Base-by-base conservation (phyloP, 768 basidiomycete genomes). In the Leccinum olivaceopallidum region DNA sequence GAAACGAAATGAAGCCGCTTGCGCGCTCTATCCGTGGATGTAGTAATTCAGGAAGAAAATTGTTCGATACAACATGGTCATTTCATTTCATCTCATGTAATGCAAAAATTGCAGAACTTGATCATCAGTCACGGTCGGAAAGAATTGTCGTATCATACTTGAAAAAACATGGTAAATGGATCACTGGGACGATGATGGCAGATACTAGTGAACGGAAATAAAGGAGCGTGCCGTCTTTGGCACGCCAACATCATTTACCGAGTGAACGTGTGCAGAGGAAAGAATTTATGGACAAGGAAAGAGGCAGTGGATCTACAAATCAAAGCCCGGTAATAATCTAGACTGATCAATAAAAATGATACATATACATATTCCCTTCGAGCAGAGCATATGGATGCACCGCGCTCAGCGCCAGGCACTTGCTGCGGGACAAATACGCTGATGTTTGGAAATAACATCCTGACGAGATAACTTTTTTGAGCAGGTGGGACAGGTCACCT, bases 391-490 rank as follows among this genome's bases (percentile, higher is more conserved):
- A 36, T 53, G 9, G 39, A 2, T 24, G 52, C 57, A 42, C 37
- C 47, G 39, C 36, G 37, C 57, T 67, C 48, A 65, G 48, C 60
- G 55, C 63, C 60, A 51, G 49, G 54, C 53, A 37, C 57, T 48
- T 37, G 68, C 65, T 13, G 61, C 68, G 30, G 68, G 70, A 37
- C 69, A 71, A 26, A 68, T 59, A 12, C 68, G 70, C 30, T 60
- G 68, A 28, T 71, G 69, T 37, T 71, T 71, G 56, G 66, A 63
- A 57, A 71, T 65, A 24, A 71, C 69, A 39, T 71, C 69, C 30
- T 63, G 63, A 26, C 69, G 69, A 22, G 69, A 71, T 44, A 71
- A 26, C 47, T 72, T 67, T 57, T 71, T 71, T 55, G 51, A 72
- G 60, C 69, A 71, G 63, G 63, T 60, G 3, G 69, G 68, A 50